Evolutionary conservation across 139 green algal genomes (phyloP).

Genomic region (Bryopsis sp.): DNA sequence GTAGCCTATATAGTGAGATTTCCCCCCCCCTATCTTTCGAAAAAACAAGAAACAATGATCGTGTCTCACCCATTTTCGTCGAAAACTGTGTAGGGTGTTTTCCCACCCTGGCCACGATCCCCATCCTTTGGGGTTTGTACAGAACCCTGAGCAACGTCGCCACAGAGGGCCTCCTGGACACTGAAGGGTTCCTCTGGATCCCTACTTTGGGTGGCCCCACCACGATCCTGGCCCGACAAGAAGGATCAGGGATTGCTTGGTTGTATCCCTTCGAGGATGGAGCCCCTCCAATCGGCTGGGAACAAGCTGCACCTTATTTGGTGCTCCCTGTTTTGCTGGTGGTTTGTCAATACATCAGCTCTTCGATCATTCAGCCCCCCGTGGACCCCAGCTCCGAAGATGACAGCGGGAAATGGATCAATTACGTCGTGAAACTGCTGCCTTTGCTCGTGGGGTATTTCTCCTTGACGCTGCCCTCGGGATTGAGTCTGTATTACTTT

Average conservation of each 20-base stretch:
- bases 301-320: constrained; percentile 71
- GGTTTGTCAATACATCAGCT: constrained; percentile 43
- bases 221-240: constrained; percentile 29
- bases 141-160: constrained; percentile 52
- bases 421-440: constrained; percentile 39
- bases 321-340: constrained; percentile 84
- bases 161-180: constrained; percentile 38
- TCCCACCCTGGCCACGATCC: constrained; percentile 82
- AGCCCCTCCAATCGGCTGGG: constrained; percentile 85
- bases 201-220: constrained; percentile 67
- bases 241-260: constrained; percentile 37
- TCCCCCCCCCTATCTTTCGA: too few species aligned
- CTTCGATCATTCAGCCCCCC: constrained; percentile 22
- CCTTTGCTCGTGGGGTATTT: constrained; percentile 73
- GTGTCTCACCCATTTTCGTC: too few species aligned
- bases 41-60: too few species aligned
- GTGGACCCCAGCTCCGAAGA: constrained; percentile 47
- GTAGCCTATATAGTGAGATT: too few species aligned
- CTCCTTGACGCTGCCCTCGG: constrained; percentile 73
- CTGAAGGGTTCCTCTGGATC: constrained; percentile 83
- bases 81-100: constrained; percentile 75
- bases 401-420: constrained; percentile 44
- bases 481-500: constrained; percentile 87
- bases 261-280: constrained; percentile 79
- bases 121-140: constrained; percentile 88